Evolutionary conservation across 2,329 filamentous ascomycete genomes (phyloP).

Genomic region (Mariannaea sp.): DNA sequence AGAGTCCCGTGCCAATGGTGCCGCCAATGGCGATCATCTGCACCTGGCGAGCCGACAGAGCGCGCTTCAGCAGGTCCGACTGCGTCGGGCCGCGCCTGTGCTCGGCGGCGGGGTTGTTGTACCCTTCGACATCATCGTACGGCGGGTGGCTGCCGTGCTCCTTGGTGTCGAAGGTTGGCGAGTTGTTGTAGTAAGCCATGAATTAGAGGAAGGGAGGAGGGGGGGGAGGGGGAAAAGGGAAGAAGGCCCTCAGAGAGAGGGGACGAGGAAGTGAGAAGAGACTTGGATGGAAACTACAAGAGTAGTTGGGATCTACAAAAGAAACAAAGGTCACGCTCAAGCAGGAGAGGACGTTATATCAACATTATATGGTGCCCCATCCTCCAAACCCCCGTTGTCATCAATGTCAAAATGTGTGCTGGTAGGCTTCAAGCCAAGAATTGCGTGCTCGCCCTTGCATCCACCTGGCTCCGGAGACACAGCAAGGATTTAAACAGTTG

Average conservation of each 20-base stretch:
- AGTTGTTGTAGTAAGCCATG: constrained; percentile 18
- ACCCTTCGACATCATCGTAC: constrained; percentile 30
- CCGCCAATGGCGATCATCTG: constrained; percentile 70
- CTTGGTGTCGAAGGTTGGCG: constrained; percentile 21
- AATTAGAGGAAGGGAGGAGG: not conserved
- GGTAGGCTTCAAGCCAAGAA: too few species aligned
- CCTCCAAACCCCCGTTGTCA: too few species aligned
- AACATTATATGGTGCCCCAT: too few species aligned
- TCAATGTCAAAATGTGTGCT: too few species aligned
- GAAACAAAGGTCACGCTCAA: too few species aligned
- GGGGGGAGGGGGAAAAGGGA: not conserved
- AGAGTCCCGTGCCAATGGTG: constrained; percentile 65
- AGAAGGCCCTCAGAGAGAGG: not conserved
- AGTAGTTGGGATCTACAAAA: too few species aligned
- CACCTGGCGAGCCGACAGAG: constrained; percentile 64
- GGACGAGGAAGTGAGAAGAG: too few species aligned
- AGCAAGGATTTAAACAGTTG: too few species aligned
- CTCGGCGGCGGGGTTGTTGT: not conserved
- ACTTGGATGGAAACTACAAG: too few species aligned
- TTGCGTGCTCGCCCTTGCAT: constrained; percentile 38
- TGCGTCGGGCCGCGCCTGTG: constrained; percentile 27
- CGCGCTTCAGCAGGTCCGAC: constrained; percentile 56
- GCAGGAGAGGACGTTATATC: too few species aligned
- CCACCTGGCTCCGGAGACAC: constrained; percentile 15
- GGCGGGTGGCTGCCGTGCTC: constrained; percentile 14